These are phyloP conservation scores for Leptodermis oblonga DNA, from an alignment of 257 asterid genomes.

Conservation along the genomic window DNA sequence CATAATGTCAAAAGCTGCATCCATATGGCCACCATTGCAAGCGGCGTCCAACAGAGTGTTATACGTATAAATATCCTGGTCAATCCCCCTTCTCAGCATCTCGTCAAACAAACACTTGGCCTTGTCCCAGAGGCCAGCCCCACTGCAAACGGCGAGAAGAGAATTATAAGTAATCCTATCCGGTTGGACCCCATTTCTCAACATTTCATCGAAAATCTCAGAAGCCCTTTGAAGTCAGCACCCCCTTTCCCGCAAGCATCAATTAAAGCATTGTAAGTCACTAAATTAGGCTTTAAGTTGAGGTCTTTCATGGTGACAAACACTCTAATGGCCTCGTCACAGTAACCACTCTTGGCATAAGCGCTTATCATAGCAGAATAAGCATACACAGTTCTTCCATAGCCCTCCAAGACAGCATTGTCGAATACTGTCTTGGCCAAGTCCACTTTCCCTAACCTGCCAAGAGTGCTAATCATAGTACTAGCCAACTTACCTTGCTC, in stretches of 20 bases:
- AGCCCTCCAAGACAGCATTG: conserved; percentile 57
- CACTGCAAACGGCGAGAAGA: conserved; percentile 88
- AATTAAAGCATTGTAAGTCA: conserved; percentile 80
- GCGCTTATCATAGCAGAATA: conserved; percentile 88
- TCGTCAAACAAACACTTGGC: conserved; percentile 64
- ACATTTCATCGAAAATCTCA: conserved; percentile 65
- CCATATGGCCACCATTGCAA: conserved; percentile 76
- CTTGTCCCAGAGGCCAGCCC: conserved; percentile 80
- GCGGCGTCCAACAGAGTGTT: conserved; percentile 88
- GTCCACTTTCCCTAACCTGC: conserved; percentile 80
- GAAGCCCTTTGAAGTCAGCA: conserved; percentile 82
- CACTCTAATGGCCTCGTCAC: conserved; percentile 65
- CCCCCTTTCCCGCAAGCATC: conserved; percentile 99
- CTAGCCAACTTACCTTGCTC: conserved; percentile 82
- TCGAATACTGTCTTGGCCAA: conserved; percentile 70
- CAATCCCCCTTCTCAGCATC: conserved; percentile 69
- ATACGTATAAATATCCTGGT: conserved; percentile 84
- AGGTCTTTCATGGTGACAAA: conserved; percentile 68
- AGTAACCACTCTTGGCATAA: conserved; percentile 81
- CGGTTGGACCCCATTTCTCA: conserved; percentile 64
- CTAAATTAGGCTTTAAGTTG: conserved; percentile 84
- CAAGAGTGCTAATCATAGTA: conserved; percentile 88
- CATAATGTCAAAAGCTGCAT: conserved; percentile 76
- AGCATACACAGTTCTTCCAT: conserved; percentile 81
- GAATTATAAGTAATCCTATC: conserved; percentile 92